Base-by-base conservation (phyloP, 2,329 filamentous ascomycete genomes). In the Colletotrichum sidae region DNA sequence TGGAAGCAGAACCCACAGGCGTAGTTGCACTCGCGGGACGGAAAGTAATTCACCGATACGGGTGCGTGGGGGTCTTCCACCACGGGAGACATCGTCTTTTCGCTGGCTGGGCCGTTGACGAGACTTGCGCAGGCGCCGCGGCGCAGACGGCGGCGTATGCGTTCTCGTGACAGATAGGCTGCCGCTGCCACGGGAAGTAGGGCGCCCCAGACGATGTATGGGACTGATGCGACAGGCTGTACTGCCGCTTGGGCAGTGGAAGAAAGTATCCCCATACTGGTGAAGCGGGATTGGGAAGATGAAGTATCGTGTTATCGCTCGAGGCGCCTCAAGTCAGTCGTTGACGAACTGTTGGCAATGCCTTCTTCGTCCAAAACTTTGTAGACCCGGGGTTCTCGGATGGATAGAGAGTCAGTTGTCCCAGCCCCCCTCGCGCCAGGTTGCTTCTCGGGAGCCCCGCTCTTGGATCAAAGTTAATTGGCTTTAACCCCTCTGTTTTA, bases 1-100 rank as follows among this genome's bases (percentile, higher is more conserved):
- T 87, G 84, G 75, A 88, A 87, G 72, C 84, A 88, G 74, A 87
- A 87, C 8, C 78, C 80, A 70, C 84, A 86, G 45, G 59, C 59
- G 25, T 68, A 57, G 58, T 69, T 66, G 67, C 67, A 68, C 51
- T 68, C 64, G 15, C 67, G 60, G 33, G 61, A 63, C 6, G 55
- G 58, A 44, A 60, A 60, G 44, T 69, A 69, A 44, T 69, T 68
- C 8, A 69, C 67, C 8, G 67, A 68, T n/a, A 69, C 54, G 15
- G 67, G 65, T 13, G 38, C 34, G 34, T 57, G 15, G 12, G 54
- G 54, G 34, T 57, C 41, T 15, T 56, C n/a, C 35, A 13, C 54
- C 35, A 15, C 35, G 8, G 13, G 35, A 15, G 54, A 13, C 15
- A 33, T 56, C 8, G 54, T 33, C 44, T 56, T 56, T 37, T 49